These are phyloP conservation scores for Penicillium polonicum DNA, from an alignment of 2,329 filamentous ascomycete genomes.

Conservation along the genomic window DNA sequence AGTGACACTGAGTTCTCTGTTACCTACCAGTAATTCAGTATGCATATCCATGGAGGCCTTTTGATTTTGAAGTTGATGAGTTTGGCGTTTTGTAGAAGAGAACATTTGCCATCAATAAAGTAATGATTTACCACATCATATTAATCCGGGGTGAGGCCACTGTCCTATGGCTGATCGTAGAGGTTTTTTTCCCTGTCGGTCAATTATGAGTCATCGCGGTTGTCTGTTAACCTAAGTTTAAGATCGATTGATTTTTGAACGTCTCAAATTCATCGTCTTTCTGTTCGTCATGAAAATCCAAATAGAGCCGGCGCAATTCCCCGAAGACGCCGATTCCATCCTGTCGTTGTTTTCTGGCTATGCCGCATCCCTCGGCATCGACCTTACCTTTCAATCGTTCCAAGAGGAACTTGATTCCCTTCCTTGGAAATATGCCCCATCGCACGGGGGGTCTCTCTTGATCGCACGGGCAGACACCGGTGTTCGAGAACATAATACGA, in stretches of 20 bases:
- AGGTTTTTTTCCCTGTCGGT: not conserved
- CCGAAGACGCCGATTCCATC: constrained; percentile 45
- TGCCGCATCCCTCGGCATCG: constrained; percentile 49
- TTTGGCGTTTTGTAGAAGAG: not conserved
- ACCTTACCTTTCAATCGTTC: constrained; percentile 59
- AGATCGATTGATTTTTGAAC: not conserved
- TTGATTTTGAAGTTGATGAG: not conserved
- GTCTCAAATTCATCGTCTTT: not conserved
- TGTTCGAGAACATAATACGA: not conserved
- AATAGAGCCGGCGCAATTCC: constrained; percentile 41
- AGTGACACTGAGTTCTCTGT: constrained; percentile 32
- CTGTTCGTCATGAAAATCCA: constrained; percentile 16
- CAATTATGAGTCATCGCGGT: not conserved
- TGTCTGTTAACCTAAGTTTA: not conserved
- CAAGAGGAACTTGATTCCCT: constrained; percentile 52
- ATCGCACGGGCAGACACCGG: constrained; percentile 39
- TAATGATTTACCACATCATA: not conserved
- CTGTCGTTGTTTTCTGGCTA: constrained; percentile 46
- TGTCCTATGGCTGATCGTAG: not conserved
- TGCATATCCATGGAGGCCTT: not conserved
- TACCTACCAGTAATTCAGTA: constrained; percentile 13
- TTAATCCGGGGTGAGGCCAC: not conserved
- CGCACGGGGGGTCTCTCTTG: constrained; percentile 49
- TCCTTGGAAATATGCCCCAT: constrained; percentile 54
- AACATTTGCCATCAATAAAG: not conserved